Percentiles rank a stretch among this genome's conserved stretches.
phyloP scores from a whole-genome alignment of 495 filamentous ascomycete species.

The Talaromyces borbonicus region DNA sequence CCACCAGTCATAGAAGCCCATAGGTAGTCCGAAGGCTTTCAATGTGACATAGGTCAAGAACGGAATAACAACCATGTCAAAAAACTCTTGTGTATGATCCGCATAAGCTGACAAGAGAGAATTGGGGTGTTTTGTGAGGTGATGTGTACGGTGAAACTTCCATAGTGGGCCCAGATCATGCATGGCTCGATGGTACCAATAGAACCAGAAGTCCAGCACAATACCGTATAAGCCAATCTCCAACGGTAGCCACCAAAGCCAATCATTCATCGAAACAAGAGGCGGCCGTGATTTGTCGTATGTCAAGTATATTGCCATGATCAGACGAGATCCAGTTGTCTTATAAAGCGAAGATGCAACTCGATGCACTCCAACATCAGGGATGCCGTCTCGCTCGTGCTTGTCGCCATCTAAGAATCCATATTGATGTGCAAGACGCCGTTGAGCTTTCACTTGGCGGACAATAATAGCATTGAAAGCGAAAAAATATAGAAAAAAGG shows the following conservation, averaged over 20 bases:
- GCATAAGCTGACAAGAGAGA: constrained; percentile 26
- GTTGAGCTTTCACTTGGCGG: constrained; percentile 20
- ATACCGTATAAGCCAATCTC: constrained; percentile 27
- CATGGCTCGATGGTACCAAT: constrained; percentile 31
- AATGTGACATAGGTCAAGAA: constrained; percentile 26
- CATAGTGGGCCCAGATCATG: constrained; percentile 24
- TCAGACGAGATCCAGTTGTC: constrained; percentile 23
- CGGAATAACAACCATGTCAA: constrained; percentile 27
- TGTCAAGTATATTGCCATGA: constrained; percentile 23
- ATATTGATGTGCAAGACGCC: constrained; percentile 17
- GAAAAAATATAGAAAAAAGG: constrained; percentile 30
- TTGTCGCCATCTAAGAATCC: constrained; percentile 31
- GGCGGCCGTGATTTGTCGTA: constrained; percentile 11
- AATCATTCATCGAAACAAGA: constrained; percentile 32
- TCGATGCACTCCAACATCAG: constrained; percentile 24
- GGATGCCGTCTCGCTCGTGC: constrained; percentile 28
- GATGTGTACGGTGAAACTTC: constrained; percentile 34
- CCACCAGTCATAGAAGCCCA: constrained; percentile 36
- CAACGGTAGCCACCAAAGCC: constrained; percentile 19
- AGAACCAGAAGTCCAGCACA: constrained; percentile 34
- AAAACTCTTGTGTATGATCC: constrained; percentile 29
- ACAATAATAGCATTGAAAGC: constrained; percentile 23
- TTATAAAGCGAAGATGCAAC: constrained; percentile 21
- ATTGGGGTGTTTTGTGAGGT: constrained; percentile 32
- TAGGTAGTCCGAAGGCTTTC: constrained; percentile 23